Evolutionary conservation across 352 stramenopile genomes (phyloP), one percentile per base, ranked within the genome.

Genomic region (Pythium phragmiticola): DNA sequence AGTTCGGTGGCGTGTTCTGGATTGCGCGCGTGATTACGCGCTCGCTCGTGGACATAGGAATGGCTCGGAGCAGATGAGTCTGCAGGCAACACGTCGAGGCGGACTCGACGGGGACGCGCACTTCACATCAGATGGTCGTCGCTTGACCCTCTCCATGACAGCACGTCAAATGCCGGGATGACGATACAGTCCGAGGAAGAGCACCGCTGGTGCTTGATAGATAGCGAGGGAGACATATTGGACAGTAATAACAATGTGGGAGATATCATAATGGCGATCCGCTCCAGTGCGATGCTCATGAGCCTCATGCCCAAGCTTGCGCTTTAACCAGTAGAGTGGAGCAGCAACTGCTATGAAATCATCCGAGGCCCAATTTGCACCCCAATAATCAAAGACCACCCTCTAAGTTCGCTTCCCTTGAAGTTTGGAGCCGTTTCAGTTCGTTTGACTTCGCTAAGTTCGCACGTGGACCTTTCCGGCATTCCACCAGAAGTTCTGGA

Each of bases 21-120:
- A 68, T 68, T 68, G 47, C 62, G 34, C 62, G 43, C 21, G 3
- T 34, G 62, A 63, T 68, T 59, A 68, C 62, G 46, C 62, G 21
- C 26, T 36, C n/a, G 21, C 21, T 21, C 21, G 21, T 21, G 21
- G 21, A 13, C 13, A 16, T 14, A 21, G 12, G 7, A 43, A 23
- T 42, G 9, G 37, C 37, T 42, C 37, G 37, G 9, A 14, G 14
- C 37, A 3, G 50, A 57, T 57, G 50, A 57, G 50, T 57, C 28
- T 57, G 16, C 9, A 3, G 23, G 23, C 19, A 16, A 8, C 56
- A 47, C 56, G 43, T 63, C 56, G 56, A 54, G 30, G 45, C 36
- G 30, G 56, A 63, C 39, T 60, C 54, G 54, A 60, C 54, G 54
- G n/a, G 37, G 46, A 36, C 9, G 23, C 21, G 4, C 12, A 49